Evolutionary conservation across 192 early-diverging fungal species (phyloP).

Genomic region (Helicostylum pulchrum): DNA sequence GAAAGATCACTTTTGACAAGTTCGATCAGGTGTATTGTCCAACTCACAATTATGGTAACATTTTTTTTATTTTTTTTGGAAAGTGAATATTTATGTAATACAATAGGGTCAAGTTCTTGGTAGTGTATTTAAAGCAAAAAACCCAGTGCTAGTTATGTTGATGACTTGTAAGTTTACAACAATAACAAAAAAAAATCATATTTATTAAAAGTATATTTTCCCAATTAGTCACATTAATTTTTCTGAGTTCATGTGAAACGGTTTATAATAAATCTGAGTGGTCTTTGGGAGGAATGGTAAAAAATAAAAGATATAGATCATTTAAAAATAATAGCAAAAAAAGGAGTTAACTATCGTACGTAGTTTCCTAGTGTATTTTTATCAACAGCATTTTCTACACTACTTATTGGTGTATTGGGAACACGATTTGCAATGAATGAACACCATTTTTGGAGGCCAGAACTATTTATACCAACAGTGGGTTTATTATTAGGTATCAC

Average conservation of each 20-base stretch:
- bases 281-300: slow-evolving; percentile 70
- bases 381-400: slow-evolving; percentile 45
- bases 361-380: slow-evolving; percentile 46
- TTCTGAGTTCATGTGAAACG: slow-evolving; percentile 63
- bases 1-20: slow-evolving; percentile 62
- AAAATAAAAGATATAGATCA: not conserved
- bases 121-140: slow-evolving; percentile 64
- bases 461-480: slow-evolving; percentile 79
- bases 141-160: slow-evolving; percentile 56
- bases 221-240: slow-evolving; percentile 48
- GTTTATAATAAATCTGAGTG: slow-evolving; percentile 67
- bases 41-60: slow-evolving; percentile 69
- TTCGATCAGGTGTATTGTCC: slow-evolving; percentile 68
- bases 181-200: not conserved
- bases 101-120: slow-evolving; percentile 58
- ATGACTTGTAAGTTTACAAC: slow-evolving; percentile 49
- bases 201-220: not conserved
- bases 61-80: too few species aligned
- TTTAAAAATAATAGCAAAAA: not conserved
- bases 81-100: not conserved
- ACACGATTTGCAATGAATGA: slow-evolving; percentile 69
- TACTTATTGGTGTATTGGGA: slow-evolving; percentile 58
- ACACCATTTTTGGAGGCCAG: slow-evolving; percentile 63
- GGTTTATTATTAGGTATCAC: slow-evolving; percentile 84
- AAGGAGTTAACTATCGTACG: not conserved